phyloP scores from a whole-genome alignment of 441 rosid genomes.

The Euphorbia schlechtendalii region DNA sequence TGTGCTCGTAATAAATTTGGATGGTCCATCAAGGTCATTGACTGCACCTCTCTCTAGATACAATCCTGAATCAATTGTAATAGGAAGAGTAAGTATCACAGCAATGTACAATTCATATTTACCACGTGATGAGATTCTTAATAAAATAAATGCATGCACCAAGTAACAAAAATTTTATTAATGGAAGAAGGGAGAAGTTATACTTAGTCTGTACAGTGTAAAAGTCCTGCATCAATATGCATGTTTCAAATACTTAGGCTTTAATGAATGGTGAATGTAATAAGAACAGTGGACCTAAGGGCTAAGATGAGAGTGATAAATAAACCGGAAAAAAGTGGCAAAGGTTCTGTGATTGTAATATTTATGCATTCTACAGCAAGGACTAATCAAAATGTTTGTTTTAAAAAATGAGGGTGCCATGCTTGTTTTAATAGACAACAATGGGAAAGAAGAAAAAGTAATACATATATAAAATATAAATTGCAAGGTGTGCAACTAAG shows the following conservation, averaged over 20 bases:
- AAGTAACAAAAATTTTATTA: neutral
- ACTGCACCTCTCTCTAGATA: conserved; percentile 91
- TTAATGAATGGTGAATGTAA: neutral
- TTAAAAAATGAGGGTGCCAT: neutral
- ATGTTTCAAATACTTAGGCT: neutral
- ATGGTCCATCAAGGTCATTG: conserved; percentile 88
- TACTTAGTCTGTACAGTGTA: neutral
- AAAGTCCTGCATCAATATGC: neutral
- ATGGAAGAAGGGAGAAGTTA: neutral
- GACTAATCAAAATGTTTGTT: neutral
- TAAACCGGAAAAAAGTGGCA: neutral
- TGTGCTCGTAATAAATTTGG: conserved; percentile 87
- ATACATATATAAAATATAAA: neutral
- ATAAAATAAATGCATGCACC: conserved; percentile 14
- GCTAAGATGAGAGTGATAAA: neutral
- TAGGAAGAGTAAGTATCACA: neutral
- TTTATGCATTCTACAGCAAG: neutral
- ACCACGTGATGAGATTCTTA: neutral
- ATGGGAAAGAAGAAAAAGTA: neutral
- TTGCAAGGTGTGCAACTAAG: neutral
- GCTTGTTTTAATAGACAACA: neutral
- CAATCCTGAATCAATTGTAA: conserved; percentile 63
- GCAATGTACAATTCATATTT: neutral
- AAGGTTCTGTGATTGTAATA: neutral
- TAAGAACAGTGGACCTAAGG: neutral